Conservation (phyloP, 768 basidiomycete genomes). For the Roridomyces roridus region DNA sequence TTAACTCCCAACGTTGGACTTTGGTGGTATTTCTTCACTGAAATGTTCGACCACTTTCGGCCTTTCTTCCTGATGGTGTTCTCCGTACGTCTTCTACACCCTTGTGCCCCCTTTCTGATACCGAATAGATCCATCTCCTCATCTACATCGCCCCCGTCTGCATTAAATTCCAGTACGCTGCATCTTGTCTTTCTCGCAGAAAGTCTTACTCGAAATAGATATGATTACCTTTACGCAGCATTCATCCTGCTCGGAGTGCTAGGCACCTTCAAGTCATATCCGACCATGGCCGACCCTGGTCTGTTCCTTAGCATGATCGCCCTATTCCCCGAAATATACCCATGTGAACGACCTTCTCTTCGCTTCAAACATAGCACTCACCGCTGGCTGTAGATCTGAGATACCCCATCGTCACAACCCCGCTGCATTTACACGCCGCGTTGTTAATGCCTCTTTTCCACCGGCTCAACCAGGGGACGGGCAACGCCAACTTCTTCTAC, state of each 20-base stretch:
- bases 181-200: background rate
- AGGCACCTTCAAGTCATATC: constrained; percentile 90
- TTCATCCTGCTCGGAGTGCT: constrained; percentile 80
- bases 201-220: constrained; percentile 46
- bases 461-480: constrained; percentile 89
- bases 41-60: constrained; percentile 99
- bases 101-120: background rate
- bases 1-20: constrained; percentile 93
- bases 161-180: constrained; percentile 83
- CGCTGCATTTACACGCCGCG: constrained; percentile 84
- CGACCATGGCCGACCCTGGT: constrained; percentile 87
- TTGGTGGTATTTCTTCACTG: constrained; percentile 99
- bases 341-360: constrained; percentile 62
- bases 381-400: constrained; percentile 69
- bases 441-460: constrained; percentile 91
- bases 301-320: constrained; percentile 82
- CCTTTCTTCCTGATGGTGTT: constrained; percentile 96
- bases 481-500: constrained; percentile 99
- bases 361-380: background rate
- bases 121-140: constrained; percentile 74
- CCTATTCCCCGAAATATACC: constrained; percentile 84
- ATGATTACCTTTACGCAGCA: constrained; percentile 84
- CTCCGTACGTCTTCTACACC: constrained; percentile 60
- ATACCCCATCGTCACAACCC: constrained; percentile 81
- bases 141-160: constrained; percentile 87